Percentiles rank a stretch among this genome's conserved stretches.
Evolutionary conservation across 2,329 filamentous ascomycete genomes (phyloP).

Genomic region (Hymenoscyphus linearis): DNA sequence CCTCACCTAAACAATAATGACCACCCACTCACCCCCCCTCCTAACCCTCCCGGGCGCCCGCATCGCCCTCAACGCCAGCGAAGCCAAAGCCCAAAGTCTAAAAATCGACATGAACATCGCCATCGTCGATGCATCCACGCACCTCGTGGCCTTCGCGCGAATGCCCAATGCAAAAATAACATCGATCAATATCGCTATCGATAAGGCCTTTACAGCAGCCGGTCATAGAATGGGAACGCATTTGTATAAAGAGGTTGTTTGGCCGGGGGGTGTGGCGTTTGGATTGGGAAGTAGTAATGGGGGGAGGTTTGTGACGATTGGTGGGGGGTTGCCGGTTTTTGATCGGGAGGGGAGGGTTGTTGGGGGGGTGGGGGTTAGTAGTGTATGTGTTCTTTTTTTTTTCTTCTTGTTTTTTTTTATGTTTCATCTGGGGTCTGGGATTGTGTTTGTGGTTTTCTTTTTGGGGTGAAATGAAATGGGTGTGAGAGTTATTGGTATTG

Average conservation of each 20-base stretch:
- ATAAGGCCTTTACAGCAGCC: conserved; percentile 50
- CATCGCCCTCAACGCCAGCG: conserved; percentile 23
- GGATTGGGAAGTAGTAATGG: conserved; percentile 45
- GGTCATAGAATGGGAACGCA: conserved; percentile 47
- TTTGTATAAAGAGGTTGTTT: conserved; percentile 44
- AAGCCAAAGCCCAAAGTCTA: conserved; percentile 22
- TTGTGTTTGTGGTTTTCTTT: too few species aligned
- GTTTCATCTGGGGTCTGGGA: not conserved
- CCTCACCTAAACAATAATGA: too few species aligned
- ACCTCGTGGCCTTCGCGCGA: conserved; percentile 24
- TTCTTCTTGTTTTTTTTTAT: not conserved
- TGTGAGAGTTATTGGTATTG: not conserved
- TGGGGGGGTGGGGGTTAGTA: conserved; percentile 38
- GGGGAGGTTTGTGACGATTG: conserved; percentile 48
- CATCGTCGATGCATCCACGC: conserved; percentile 26
- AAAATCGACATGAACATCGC: conserved; percentile 28
- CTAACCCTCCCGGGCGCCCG: conserved; percentile 27
- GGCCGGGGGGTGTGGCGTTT: conserved; percentile 5
- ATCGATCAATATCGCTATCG: conserved; percentile 24
- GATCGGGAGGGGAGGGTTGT: conserved; percentile 42
- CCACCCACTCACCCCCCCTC: conserved; percentile 20
- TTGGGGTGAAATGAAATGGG: not conserved
- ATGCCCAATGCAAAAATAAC: conserved; percentile 25
- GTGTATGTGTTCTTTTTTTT: conserved; percentile 5
- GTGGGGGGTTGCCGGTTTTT: conserved; percentile 47